phyloP scores from a whole-genome alignment of 805 yeast genomes.

The Lachancea kluyveri region DNA sequence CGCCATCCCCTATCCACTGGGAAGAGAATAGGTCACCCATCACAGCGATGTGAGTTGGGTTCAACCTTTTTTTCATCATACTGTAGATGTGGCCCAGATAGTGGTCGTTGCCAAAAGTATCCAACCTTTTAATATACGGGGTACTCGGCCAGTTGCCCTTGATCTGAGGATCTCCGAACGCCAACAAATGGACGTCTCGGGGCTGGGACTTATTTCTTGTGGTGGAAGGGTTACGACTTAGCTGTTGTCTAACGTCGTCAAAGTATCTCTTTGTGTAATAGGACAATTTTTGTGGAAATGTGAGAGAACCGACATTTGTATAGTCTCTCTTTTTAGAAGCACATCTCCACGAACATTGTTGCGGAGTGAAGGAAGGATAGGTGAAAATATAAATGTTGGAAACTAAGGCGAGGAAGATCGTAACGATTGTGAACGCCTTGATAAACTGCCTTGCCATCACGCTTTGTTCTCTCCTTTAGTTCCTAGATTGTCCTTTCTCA shows the following conservation, averaged over 20 bases:
- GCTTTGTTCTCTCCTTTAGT: too few species aligned
- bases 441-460: constrained; percentile 11
- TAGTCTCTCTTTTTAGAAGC: neutral
- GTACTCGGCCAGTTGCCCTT: constrained; percentile 79
- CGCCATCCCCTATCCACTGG: constrained; percentile 90
- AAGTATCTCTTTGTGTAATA: constrained; percentile 27
- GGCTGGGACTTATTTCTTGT: constrained; percentile 10
- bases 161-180: constrained; percentile 96
- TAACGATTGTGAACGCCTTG: constrained; percentile 18
- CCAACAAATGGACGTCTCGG: constrained; percentile 56
- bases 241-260: constrained; percentile 24
- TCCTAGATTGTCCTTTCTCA: neutral
- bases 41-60: constrained; percentile 79
- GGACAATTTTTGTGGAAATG: constrained; percentile 16
- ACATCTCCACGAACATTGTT: constrained; percentile 55
- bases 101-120: constrained; percentile 84
- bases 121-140: constrained; percentile 66
- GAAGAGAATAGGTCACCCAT: constrained; percentile 91
- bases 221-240: constrained; percentile 3
- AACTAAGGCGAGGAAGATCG: constrained; percentile 34
- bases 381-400: constrained; percentile 65
- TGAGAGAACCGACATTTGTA: constrained; percentile 10
- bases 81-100: constrained; percentile 79
- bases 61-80: constrained; percentile 53
- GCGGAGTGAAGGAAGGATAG: constrained; percentile 59